A percentile compares a stretch with the other conserved stretches of the same genome.
Conservation (phyloP, 2,329 filamentous ascomycete species). For the Cercospora berteroae region DNA sequence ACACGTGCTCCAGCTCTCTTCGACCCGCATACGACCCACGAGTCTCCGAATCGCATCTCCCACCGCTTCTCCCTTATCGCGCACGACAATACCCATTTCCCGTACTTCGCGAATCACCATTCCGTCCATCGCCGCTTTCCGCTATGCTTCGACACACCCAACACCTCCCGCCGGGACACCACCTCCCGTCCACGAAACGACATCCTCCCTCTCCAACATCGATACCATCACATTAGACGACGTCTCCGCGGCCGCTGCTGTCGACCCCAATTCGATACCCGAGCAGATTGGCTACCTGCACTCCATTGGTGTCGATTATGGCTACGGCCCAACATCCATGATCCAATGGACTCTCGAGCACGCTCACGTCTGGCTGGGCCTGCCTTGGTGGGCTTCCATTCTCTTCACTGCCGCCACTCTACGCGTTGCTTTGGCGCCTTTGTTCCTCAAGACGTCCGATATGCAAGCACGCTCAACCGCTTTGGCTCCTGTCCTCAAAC, state of each 20-base stretch:
- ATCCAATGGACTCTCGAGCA: conserved; percentile 80
- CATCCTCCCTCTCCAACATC: conserved; percentile 31
- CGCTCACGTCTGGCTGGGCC: conserved; percentile 69
- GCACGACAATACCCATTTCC: conserved; percentile 16
- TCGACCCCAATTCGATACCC: conserved; percentile 49
- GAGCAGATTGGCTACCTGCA: conserved; percentile 81
- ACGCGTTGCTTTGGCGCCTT: conserved; percentile 64
- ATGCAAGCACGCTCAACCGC: conserved; percentile 61
- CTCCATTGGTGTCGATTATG: conserved; percentile 80
- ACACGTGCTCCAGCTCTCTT: conserved; percentile 30
- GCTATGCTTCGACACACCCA: conserved; percentile 34
- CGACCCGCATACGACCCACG: conserved; percentile 17
- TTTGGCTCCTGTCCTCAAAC: conserved; percentile 57
- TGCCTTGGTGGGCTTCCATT: conserved; percentile 83
- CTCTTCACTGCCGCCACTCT: conserved; percentile 62
- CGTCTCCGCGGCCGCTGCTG: conserved; percentile 26
- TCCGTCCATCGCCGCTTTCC: conserved; percentile 23
- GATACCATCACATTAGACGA: conserved; percentile 40
- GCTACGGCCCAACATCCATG: conserved; percentile 71
- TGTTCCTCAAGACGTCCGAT: conserved; percentile 62
- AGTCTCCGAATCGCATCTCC: conserved; percentile 16
- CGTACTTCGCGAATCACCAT: conserved; percentile 19
- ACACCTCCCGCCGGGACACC: conserved; percentile 33
- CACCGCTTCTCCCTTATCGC: conserved; percentile 9
- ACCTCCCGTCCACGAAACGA: conserved; percentile 28